These are phyloP conservation scores for Mycena sp. DNA, from an alignment of 1,284 basidiomycete genomes.

Conservation along the genomic window DNA sequence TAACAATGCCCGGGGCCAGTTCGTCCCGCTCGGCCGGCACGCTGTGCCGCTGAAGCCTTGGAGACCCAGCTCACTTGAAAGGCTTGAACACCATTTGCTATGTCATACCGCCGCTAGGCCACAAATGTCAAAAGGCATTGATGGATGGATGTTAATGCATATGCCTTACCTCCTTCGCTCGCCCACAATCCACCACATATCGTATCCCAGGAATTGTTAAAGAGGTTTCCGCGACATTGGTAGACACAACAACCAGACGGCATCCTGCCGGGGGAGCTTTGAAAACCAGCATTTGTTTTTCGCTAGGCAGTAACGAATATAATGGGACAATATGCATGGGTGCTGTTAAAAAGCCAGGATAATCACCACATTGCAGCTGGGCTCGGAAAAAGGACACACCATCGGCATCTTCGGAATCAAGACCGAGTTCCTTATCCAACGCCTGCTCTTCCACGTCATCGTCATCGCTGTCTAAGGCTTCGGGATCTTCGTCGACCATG, in stretches of 20 bases:
- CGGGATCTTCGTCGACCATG: constrained; percentile 55
- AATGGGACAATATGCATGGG: constrained; percentile 90
- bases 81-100: constrained; percentile 95
- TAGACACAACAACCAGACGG: constrained; percentile 95
- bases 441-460: constrained; percentile 53
- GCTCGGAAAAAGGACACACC: constrained; percentile 59
- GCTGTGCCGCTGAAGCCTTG: constrained; percentile 95
- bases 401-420: constrained; percentile 68
- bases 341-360: constrained; percentile 54
- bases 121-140: background rate
- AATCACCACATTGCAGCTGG: constrained; percentile 1
- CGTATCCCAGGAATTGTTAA: constrained; percentile 98
- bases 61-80: constrained; percentile 96
- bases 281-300: constrained; percentile 97
- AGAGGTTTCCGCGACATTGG: constrained; percentile 99
- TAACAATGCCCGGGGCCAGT: constrained; percentile 96
- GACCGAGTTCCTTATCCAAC: constrained; percentile 60
- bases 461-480: constrained; percentile 61
- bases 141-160: constrained; percentile 38
- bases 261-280: constrained; percentile 86
- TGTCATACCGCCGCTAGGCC: constrained; percentile 93
- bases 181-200: constrained; percentile 96
- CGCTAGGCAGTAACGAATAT: constrained; percentile 96
- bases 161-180: constrained; percentile 88
- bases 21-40: constrained; percentile 95